Evolutionary conservation across 768 basidiomycete species (phyloP).

Genomic region (Hypholoma sublateritium): DNA sequence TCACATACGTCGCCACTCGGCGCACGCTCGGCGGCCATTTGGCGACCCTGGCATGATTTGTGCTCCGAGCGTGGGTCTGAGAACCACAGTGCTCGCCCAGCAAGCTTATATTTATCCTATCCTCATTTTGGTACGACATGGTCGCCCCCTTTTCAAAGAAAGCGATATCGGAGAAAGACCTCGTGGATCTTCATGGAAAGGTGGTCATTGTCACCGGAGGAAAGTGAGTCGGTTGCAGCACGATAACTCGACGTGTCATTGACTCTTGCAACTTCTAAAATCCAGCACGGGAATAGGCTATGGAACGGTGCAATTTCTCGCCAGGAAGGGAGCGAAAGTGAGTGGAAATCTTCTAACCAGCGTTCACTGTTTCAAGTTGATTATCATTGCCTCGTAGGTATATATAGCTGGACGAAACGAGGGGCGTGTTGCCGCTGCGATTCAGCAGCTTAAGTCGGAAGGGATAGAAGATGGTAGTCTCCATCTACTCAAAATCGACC

Average conservation of each 20-base stretch:
- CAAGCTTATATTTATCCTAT: neutral
- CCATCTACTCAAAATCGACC: constrained; percentile 36
- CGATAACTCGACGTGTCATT: neutral
- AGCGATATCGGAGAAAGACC: constrained; percentile 33
- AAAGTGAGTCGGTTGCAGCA: constrained; percentile 31
- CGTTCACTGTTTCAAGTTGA: too few relatives aligned
- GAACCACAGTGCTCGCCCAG: too few relatives aligned
- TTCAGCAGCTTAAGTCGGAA: constrained; percentile 30
- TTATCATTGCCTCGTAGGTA: constrained; percentile 5
- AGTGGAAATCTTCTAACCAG: neutral
- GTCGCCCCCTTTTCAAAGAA: neutral
- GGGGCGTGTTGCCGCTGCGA: constrained; percentile 19
- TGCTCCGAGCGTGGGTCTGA: too few relatives aligned
- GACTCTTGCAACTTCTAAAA: too few relatives aligned
- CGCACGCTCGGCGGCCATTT: too few relatives aligned
- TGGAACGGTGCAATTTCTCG: constrained; percentile 36
- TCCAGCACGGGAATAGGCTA: constrained; percentile 36
- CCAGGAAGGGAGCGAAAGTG: constrained; percentile 42
- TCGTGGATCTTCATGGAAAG: constrained; percentile 45
- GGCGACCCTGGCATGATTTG: too few relatives aligned
- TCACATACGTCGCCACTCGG: too few relatives aligned
- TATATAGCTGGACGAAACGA: constrained; percentile 21
- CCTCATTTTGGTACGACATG: neutral
- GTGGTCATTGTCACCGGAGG: constrained; percentile 52
- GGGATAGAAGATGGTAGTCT: constrained; percentile 31